Conservation (phyloP, 83 land plant genomes). For the Larix sibirica region DNA sequence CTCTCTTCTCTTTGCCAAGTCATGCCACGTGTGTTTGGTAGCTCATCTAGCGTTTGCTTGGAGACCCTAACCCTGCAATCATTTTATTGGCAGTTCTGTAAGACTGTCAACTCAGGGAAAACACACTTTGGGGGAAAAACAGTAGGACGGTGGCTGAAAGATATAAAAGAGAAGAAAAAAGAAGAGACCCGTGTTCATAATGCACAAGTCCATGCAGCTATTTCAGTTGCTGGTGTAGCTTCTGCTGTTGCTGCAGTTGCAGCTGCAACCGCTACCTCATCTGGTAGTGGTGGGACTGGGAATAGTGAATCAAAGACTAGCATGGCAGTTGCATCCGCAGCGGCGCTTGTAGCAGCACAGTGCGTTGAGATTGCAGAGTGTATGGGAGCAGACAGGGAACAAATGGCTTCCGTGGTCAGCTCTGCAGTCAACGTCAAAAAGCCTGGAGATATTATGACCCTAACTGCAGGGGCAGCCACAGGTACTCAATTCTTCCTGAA, state of each 20-base stretch:
- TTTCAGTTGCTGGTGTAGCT: conserved; percentile 94
- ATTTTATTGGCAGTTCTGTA: conserved; percentile 42
- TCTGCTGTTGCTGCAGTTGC: conserved; percentile 96
- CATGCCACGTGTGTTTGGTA: neutral
- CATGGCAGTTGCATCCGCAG: conserved; percentile 97
- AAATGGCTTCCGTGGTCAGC: conserved; percentile 77
- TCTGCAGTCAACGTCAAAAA: conserved; percentile 95
- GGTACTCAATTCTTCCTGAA: conserved; percentile 34
- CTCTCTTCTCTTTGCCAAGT: neutral
- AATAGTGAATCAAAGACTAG: conserved; percentile 65
- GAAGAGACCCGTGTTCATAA: conserved; percentile 88
- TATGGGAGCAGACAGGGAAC: conserved; percentile 95
- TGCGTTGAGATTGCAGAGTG: conserved; percentile 95
- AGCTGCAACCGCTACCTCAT: conserved; percentile 79
- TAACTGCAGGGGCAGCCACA: conserved; percentile 97
- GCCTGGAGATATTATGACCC: conserved; percentile 95
- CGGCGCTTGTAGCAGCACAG: conserved; percentile 95
- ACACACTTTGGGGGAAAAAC: conserved; percentile 71
- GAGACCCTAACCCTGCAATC: neutral
- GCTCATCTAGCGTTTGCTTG: conserved; percentile 2
- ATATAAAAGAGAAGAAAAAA: conserved; percentile 85
- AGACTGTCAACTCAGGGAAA: conserved; percentile 33
- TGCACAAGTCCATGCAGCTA: conserved; percentile 96
- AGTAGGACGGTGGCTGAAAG: conserved; percentile 93
- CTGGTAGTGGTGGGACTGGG: conserved; percentile 38